These are phyloP conservation scores for Ilyonectria destructans DNA, from an alignment of 2,329 filamentous ascomycete genomes.

Conservation along the genomic window DNA sequence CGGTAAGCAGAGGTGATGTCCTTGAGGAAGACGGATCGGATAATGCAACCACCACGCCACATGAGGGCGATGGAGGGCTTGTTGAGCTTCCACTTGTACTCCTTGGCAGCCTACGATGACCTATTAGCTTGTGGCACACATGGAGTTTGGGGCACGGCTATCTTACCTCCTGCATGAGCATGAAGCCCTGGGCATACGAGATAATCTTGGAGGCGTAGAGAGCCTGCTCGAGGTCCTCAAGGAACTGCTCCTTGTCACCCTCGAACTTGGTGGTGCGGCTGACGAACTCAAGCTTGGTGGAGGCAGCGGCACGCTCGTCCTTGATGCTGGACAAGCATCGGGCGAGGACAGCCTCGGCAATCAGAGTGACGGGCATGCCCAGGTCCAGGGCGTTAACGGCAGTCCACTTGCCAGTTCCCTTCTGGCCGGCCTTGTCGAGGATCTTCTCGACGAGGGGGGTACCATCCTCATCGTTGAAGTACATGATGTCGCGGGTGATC, in stretches of 20 bases:
- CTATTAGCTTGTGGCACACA: conserved; percentile 18
- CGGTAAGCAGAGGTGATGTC: conserved; percentile 99
- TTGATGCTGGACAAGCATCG: conserved; percentile 96
- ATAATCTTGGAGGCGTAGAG: conserved; percentile 99
- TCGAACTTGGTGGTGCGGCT: conserved; percentile 86
- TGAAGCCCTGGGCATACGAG: conserved; percentile 99
- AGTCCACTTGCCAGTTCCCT: conserved; percentile 99
- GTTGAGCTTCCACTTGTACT: conserved; percentile 99
- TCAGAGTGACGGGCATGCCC: conserved; percentile 98
- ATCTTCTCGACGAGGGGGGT: conserved; percentile 97
- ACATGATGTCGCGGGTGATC: conserved; percentile 98
- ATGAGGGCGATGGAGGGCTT: conserved; percentile 99
- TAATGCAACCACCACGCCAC: conserved; percentile 99
- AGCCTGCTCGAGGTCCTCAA: conserved; percentile 98
- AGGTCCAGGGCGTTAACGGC: conserved; percentile 99
- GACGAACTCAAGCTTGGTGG: conserved; percentile 80
- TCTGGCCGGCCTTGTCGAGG: conserved; percentile 97
- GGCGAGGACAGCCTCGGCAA: conserved; percentile 96
- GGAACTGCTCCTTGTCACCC: conserved; percentile 93
- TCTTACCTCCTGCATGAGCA: conserved; percentile 97
- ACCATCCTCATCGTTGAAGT: conserved; percentile 97
- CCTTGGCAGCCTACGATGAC: conserved; percentile 82
- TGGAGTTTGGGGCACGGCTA: background rate
- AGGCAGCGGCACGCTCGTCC: conserved; percentile 89
- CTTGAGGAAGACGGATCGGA: conserved; percentile 99